These are phyloP conservation scores for Cucurbita maxima DNA, from an alignment of 306 rosid species.

Conservation along the genomic window DNA sequence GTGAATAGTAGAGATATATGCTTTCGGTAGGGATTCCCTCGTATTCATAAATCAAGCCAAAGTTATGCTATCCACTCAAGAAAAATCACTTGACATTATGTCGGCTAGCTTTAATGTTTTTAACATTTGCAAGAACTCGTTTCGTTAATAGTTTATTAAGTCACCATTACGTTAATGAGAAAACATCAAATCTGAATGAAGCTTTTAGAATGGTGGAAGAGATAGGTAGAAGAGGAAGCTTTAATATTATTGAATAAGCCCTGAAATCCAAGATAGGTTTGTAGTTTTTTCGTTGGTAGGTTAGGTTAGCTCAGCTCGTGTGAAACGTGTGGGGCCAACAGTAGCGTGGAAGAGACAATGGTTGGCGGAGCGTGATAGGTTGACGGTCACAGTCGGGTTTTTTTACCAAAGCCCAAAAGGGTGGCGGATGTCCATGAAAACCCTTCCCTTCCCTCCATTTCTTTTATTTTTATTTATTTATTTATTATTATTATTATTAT, in stretches of 20 bases:
- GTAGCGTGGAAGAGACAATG: conserved; percentile 1
- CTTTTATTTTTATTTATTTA: not conserved
- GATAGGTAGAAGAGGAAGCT: not conserved
- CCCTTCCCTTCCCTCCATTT: not conserved
- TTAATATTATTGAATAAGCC: not conserved
- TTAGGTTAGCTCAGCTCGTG: conserved; percentile 1
- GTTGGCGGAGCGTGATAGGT: conserved; percentile 12
- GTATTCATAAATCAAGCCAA: not conserved
- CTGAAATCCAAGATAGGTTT: not conserved
- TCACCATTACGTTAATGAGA: not conserved
- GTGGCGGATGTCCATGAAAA: not conserved
- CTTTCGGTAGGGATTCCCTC: not conserved
- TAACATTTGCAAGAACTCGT: not conserved
- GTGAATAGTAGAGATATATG: not conserved
- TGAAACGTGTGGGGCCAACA: conserved; percentile 20
- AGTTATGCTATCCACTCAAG: not conserved
- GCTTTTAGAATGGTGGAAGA: not conserved
- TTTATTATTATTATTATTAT: too few relatives aligned
- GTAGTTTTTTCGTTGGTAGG: not conserved
- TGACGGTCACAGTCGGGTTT: not conserved
- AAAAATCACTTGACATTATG: not conserved
- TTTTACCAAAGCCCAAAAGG: not conserved
- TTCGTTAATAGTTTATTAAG: not conserved
- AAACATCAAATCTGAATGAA: not conserved
- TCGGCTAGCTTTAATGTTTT: not conserved